These are phyloP conservation scores for Diutina mesorugosa DNA, from an alignment of 1,139 yeast genomes.

Conservation along the genomic window DNA sequence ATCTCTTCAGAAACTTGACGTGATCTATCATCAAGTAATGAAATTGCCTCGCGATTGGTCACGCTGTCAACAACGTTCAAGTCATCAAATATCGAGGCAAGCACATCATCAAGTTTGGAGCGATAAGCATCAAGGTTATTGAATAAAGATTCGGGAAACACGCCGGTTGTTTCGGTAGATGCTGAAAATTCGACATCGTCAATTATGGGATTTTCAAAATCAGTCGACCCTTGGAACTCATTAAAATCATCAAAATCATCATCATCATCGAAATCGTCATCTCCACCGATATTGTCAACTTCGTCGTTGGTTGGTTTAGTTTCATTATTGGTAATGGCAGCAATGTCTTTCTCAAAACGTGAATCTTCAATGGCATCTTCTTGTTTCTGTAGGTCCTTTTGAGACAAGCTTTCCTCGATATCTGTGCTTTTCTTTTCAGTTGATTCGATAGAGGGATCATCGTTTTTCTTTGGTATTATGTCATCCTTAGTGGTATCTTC, in stretches of 20 bases:
- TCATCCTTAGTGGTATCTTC: not conserved
- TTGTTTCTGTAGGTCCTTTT: not conserved
- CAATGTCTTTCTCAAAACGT: not conserved
- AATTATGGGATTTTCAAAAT: not conserved
- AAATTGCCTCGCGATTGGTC: not conserved
- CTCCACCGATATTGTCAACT: not conserved
- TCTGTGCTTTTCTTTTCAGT: not conserved
- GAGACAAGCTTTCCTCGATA: not conserved
- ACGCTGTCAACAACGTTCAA: not conserved
- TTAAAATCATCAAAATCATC: slow-evolving; percentile 27
- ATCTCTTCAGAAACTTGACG: slow-evolving; percentile 19
- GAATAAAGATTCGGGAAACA: slow-evolving; percentile 7
- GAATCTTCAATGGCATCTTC: not conserved
- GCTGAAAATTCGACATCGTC: not conserved
- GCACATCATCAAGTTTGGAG: slow-evolving; percentile 9
- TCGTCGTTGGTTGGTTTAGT: not conserved
- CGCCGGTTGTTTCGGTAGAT: not conserved
- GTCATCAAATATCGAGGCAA: slow-evolving; percentile 12
- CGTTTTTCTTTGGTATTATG: not conserved
- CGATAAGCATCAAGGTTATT: slow-evolving; percentile 8
- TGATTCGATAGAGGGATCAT: not conserved
- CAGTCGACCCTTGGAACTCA: slow-evolving; percentile 11
- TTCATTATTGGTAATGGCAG: not conserved
- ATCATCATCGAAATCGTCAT: slow-evolving; percentile 9
- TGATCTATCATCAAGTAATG: slow-evolving; percentile 15